Base-by-base conservation (phyloP, 2,329 filamentous ascomycete species). In the Botrytis byssoidea region DNA sequence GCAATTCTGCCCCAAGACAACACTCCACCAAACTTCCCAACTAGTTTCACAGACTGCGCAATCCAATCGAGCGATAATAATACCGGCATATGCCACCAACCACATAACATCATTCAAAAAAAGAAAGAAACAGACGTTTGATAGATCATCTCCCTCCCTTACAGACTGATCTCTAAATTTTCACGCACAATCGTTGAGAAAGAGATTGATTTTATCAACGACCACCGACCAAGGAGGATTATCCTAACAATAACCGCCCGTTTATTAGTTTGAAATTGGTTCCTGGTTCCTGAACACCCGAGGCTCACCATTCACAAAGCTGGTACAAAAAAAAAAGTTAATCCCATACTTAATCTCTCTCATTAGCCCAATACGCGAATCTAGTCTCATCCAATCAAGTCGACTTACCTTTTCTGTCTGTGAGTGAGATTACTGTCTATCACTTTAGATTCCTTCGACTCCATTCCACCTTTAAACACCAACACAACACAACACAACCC, bases 241-340 rank as follows among this genome's bases (percentile, higher is more conserved):
- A 20, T 63, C 44, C 42, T 44, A 29, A 48, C 18, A 25, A 29
- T 57, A 57, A 37, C n/a, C 14, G 68, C 70, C 70, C 51, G 51
- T 55, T 29, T 29, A 55, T 55, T 8, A 55, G 46, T 71, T 57
- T 44, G 16, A 72, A 57, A 55, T 72, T 72, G 44, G 61, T 67
- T 57, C 70, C 61, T 72, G 61, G 46, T 71, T 65, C 70, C 60
- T 66, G 60, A 57, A 44, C 46, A 66, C 61, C 60, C 70, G 25
- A 42, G 70, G 70, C 35, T 46, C 46, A 71, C 70, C 59, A 18
- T 35, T 55, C 35, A 64, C 10, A 29, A 40, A 32, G 35, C 37
- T 44, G 37, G 67, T n/a, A 51, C 51, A 66, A 57, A 22, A 71
- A 71, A 71, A 48, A 46, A 48, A 44, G 46, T 66, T 20, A 25